A percentile compares a stretch with the other conserved stretches of the same genome.
Conservation (phyloP, 2,329 filamentous ascomycete species). For the Penicillium sp. region DNA sequence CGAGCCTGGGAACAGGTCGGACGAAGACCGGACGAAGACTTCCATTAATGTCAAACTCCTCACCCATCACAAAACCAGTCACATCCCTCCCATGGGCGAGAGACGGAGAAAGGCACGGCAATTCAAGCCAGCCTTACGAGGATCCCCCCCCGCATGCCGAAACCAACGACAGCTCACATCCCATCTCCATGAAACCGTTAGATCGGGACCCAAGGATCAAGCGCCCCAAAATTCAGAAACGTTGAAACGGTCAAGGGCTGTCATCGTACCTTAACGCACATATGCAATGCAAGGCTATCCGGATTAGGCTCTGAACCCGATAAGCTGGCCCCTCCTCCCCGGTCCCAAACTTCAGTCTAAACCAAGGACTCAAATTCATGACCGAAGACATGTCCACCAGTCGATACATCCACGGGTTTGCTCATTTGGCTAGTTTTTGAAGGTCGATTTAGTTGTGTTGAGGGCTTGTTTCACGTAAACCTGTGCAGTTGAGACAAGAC, state of each 20-base stretch:
- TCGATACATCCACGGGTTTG: neutral
- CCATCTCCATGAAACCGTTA: neutral
- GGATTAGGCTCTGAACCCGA: neutral
- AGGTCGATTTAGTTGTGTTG: neutral
- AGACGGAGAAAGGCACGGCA: neutral
- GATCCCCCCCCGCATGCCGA: neutral
- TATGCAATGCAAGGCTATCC: neutral
- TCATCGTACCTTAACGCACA: neutral
- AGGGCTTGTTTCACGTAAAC: neutral
- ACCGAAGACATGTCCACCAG: neutral
- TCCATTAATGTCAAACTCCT: neutral
- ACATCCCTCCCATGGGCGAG: too few species aligned
- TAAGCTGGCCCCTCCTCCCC: neutral
- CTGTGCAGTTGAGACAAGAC: neutral
- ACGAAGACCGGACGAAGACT: too few species aligned
- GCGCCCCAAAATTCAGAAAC: neutral
- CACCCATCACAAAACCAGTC: neutral
- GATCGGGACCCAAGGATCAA: neutral
- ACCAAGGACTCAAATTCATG: neutral
- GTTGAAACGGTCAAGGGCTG: neutral
- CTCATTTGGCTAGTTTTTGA: neutral
- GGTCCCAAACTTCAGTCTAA: neutral
- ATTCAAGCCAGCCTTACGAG: neutral
- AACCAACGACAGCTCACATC: neutral
- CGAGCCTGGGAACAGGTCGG: neutral